phyloP scores from a whole-genome alignment of 306 rosid genomes.

The Trifolium pratense region DNA sequence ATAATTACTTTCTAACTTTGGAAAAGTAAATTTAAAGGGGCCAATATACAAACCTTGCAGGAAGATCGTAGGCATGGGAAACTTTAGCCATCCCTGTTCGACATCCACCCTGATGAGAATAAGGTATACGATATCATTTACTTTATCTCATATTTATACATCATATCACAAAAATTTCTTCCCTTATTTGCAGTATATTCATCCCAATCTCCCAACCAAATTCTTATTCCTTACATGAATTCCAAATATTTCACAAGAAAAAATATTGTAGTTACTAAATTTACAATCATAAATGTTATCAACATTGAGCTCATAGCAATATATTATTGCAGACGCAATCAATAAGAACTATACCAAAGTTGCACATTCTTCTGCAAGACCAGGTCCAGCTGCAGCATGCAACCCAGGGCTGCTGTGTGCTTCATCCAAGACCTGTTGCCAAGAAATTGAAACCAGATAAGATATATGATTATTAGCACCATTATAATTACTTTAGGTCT shows the following conservation, averaged over 20 bases:
- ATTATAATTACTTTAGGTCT: conserved; percentile 8
- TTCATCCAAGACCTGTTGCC: conserved; percentile 87
- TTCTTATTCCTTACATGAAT: conserved; percentile 14
- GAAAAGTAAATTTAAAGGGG: conserved; percentile 9
- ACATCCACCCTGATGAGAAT: conserved; percentile 85
- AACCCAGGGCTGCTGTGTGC: conserved; percentile 93
- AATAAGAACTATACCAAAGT: conserved; percentile 64
- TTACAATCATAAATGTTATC: conserved; percentile 10
- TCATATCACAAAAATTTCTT: conserved; percentile 33
- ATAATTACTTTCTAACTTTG: conserved; percentile 26
- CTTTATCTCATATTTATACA: conserved; percentile 28
- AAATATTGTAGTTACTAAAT: conserved; percentile 18
- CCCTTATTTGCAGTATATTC: conserved; percentile 19
- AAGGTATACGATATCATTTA: conserved; percentile 45
- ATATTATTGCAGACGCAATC: conserved; percentile 30
- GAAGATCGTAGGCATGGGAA: conserved; percentile 91
- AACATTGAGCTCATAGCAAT: conserved; percentile 10
- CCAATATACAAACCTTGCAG: conserved; percentile 76
- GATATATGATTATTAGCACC: conserved; percentile 32
- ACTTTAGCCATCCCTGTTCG: conserved; percentile 99
- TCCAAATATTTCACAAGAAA: conserved; percentile 12
- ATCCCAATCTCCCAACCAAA: conserved; percentile 27
- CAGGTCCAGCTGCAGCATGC: conserved; percentile 99
- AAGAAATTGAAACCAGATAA: conserved; percentile 40
- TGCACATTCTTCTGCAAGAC: conserved; percentile 95